These are phyloP conservation scores for Spizellomyces punctatus DNA, from an alignment of 192 early-diverging fungal species.

Conservation along the genomic window DNA sequence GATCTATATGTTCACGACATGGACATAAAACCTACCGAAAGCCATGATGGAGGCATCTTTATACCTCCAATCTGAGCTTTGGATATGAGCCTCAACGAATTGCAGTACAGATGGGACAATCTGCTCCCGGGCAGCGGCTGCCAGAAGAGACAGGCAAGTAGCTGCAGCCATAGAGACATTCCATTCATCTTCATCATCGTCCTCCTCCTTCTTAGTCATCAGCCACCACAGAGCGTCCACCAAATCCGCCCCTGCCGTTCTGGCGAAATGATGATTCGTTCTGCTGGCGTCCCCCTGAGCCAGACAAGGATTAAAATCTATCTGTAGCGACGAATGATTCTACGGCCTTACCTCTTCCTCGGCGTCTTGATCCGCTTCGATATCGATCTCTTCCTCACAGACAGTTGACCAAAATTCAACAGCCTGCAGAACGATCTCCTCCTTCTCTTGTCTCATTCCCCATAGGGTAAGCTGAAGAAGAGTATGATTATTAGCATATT, in stretches of 20 bases:
- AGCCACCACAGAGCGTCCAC: slow-evolving; percentile 83
- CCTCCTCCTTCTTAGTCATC: slow-evolving; percentile 96
- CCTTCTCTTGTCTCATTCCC: slow-evolving; percentile 89
- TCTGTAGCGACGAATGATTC: neutral
- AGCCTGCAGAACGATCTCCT: slow-evolving; percentile 91
- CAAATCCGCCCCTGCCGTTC: slow-evolving; percentile 75
- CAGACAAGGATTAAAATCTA: neutral
- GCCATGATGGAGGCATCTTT: slow-evolving; percentile 98
- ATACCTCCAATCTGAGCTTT: slow-evolving; percentile 85
- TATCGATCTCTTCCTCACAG: slow-evolving; percentile 91
- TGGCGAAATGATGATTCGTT: slow-evolving; percentile 73
- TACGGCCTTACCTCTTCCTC: slow-evolving; percentile 4
- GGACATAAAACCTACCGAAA: slow-evolving; percentile 61
- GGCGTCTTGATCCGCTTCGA: slow-evolving; percentile 62
- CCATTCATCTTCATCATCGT: slow-evolving; percentile 99
- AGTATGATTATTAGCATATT: neutral
- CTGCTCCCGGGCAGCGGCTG: slow-evolving; percentile 76
- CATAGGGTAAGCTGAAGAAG: slow-evolving; percentile 70
- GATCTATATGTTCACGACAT: slow-evolving; percentile 1
- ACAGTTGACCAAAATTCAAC: slow-evolving; percentile 99
- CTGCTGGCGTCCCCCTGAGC: slow-evolving; percentile 20
- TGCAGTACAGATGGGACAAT: slow-evolving; percentile 86
- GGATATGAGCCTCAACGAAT: slow-evolving; percentile 87
- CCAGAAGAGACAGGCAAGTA: slow-evolving; percentile 88
- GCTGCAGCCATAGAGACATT: slow-evolving; percentile 97